A percentile compares a stretch with the other conserved stretches of the same genome.
phyloP scores from a whole-genome alignment of 1,139 yeast species.

The Geotrichum siamense region DNA sequence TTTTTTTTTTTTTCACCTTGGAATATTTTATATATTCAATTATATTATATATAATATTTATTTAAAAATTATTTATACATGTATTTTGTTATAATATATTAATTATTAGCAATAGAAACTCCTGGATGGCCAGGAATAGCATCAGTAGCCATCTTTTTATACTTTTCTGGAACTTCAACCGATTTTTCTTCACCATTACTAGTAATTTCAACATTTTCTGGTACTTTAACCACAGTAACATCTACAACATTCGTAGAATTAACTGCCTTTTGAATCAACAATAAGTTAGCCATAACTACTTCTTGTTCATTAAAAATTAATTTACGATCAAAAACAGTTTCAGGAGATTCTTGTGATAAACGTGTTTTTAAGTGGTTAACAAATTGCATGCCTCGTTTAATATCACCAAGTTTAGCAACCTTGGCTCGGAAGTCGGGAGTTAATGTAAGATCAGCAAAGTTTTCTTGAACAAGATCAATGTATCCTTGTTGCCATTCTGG shows the following conservation, averaged over 20 bases:
- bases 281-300: conserved; percentile 49
- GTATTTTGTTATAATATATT: too few relatives aligned
- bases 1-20: too few relatives aligned
- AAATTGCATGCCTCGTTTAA: conserved; percentile 98
- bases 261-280: conserved; percentile 55
- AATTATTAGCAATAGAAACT: conserved; percentile 56
- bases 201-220: conserved; percentile 54
- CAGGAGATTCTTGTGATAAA: conserved; percentile 50
- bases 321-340: conserved; percentile 78
- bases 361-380: conserved; percentile 79
- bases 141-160: conserved; percentile 62
- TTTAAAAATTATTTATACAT: too few relatives aligned
- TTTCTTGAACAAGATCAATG: conserved; percentile 73
- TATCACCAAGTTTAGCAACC: conserved; percentile 39
- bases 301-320: conserved; percentile 73
- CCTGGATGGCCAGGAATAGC: conserved; percentile 96
- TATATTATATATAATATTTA: too few relatives aligned
- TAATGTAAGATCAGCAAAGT: conserved; percentile 45
- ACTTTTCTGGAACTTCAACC: conserved; percentile 47
- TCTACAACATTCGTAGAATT: conserved; percentile 52
- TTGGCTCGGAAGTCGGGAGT: conserved; percentile 35
- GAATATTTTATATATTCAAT: too few relatives aligned
- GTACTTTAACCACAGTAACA: conserved; percentile 50
- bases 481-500: conserved; percentile 95
- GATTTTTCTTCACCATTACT: conserved; percentile 61